Conservation (phyloP, 148 eudicot genomes). For the Vaccinium corymbosum region DNA sequence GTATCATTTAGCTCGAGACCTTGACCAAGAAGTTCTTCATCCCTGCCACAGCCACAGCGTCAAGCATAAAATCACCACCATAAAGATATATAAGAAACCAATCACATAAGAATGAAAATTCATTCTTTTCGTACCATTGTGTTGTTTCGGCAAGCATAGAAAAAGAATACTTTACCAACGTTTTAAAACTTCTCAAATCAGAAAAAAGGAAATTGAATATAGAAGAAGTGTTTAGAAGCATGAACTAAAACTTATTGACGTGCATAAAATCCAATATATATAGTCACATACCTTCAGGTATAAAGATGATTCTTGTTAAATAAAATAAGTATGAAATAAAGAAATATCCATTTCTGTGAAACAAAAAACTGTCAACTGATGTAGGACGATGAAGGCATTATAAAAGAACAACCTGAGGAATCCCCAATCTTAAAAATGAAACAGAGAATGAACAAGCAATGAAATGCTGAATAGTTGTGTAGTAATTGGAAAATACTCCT, state of each 20-base stretch:
- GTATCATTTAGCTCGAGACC: conserved; percentile 88
- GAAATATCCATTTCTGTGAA: not conserved
- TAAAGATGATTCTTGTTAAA: not conserved
- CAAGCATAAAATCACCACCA: not conserved
- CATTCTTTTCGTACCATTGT: not conserved
- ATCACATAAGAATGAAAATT: conserved; percentile 8
- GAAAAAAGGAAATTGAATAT: not conserved
- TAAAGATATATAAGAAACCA: conserved; percentile 6
- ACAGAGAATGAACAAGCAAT: not conserved
- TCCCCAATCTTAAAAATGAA: not conserved
- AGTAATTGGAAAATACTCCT: not conserved
- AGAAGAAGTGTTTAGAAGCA: not conserved
- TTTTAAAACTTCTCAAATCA: not conserved
- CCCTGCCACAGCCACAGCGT: conserved; percentile 35
- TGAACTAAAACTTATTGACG: not conserved
- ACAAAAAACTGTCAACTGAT: not conserved
- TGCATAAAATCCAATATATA: not conserved
- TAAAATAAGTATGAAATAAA: not conserved
- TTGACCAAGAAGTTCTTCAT: conserved; percentile 76
- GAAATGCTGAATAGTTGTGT: not conserved
- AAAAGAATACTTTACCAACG: not conserved
- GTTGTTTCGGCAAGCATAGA: not conserved
- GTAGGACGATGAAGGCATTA: not conserved
- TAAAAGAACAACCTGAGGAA: not conserved
- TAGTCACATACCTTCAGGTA: not conserved